Base-by-base conservation (phyloP, 345 rosid species). In the Moringa oleifera region DNA sequence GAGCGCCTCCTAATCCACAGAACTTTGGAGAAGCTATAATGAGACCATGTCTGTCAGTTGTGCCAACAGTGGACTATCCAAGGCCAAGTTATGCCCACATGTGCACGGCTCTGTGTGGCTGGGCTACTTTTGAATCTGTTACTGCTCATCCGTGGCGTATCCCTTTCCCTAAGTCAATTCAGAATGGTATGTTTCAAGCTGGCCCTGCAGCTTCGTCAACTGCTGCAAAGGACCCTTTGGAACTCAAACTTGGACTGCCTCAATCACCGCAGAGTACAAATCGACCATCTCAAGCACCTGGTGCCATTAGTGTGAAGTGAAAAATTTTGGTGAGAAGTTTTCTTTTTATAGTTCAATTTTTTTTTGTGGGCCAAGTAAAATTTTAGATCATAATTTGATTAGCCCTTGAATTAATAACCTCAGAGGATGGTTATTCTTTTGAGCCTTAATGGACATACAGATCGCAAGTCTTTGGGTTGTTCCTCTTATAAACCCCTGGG, bases 251-350 rank as follows among this genome's bases (percentile, higher is more conserved):
- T 33, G 69, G 68, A 25, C 64, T 70, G 18, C 70, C 65, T 0
- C 66, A 41, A 8, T 28, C 33, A 3, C 33, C 33, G 53, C 58
- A 19, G 17, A 47, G 31, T n/a, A n/a, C n/a, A 46, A 41, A 58
- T 22, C 11, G 57, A 16, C 17, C 69, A 18, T 23, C 68, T 45
- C 61, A 69, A 57, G 28, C 23, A 37, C 66, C 68, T 16, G 68
- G 71, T 12, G 64, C 60, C 1, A 64, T 63, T 20, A 67, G 59
- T n/a, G 72, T 66, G 25, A 25, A 19, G 0, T 71, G 65, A 67
- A 13, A 19, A 51, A 28, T 28, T 5, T 21, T 51, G 11, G 21
- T 51, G 9, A 19, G 2, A 21, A 18, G 54, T 18, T 18, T 21
- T n/a, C 11, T 21, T 8, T 1, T 51, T 18, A 7, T 51, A 10